phyloP scores from a whole-genome alignment of 345 rosid species.

The Passiflora organensis region DNA sequence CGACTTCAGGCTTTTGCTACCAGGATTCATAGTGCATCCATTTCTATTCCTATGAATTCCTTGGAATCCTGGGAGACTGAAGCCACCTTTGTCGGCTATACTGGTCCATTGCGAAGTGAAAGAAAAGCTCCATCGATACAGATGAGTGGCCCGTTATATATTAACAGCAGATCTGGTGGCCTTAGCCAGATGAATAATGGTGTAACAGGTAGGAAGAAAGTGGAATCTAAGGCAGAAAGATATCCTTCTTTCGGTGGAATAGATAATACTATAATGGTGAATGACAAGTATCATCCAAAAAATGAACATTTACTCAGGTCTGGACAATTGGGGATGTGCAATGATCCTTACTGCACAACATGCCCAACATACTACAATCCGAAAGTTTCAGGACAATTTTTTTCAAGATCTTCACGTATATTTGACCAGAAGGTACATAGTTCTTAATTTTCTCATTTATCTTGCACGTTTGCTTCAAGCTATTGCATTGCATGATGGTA shows the following conservation, averaged over 20 bases:
- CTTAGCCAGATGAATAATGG: conserved; percentile 26
- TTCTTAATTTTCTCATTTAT: not conserved
- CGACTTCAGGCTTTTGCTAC: conserved; percentile 29
- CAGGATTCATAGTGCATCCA: conserved; percentile 57
- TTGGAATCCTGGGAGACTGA: conserved; percentile 42
- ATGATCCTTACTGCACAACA: conserved; percentile 88
- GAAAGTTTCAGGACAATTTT: conserved; percentile 31
- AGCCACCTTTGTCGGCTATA: conserved; percentile 47
- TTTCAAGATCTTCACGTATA: conserved; percentile 37
- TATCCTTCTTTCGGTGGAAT: conserved; percentile 26
- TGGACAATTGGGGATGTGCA: conserved; percentile 79
- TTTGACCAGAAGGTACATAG: conserved; percentile 47
- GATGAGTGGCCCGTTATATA: conserved; percentile 68
- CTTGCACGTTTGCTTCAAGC: not conserved
- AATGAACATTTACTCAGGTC: conserved; percentile 74
- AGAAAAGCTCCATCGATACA: conserved; percentile 46
- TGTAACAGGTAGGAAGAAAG: conserved; percentile 11
- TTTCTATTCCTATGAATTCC: conserved; percentile 44
- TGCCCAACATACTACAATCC: conserved; percentile 64
- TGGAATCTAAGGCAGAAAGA: conserved; percentile 35
- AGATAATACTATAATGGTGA: conserved; percentile 34
- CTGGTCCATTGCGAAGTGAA: conserved; percentile 75
- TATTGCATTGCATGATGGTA: not conserved
- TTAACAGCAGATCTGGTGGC: conserved; percentile 31
- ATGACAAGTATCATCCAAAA: conserved; percentile 38